A percentile compares a stretch with the other conserved stretches of the same genome.
These are phyloP conservation scores for Spizellomyces sp. DNA, from an alignment of 192 early-diverging fungal genomes.

Conservation along the genomic window DNA sequence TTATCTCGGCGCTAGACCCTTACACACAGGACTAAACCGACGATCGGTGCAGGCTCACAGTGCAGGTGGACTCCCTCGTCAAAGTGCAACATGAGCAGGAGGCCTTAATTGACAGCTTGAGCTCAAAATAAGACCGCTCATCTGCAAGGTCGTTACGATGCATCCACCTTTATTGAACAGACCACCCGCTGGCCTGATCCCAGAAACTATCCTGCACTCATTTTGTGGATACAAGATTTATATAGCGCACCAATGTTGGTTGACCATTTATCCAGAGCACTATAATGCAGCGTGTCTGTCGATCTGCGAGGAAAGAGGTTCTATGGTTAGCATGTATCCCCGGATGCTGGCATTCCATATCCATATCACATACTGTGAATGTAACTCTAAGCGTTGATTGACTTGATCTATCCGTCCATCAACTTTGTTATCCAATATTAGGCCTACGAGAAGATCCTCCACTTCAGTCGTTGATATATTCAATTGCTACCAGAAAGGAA, in stretches of 20 bases:
- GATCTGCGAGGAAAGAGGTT: conserved; percentile 43
- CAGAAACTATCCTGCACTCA: neutral
- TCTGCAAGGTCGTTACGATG: neutral
- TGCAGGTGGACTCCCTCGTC: conserved; percentile 43
- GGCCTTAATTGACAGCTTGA: conserved; percentile 42
- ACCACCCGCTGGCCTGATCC: neutral
- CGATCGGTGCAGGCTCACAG: conserved; percentile 30
- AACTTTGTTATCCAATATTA: conserved; percentile 90
- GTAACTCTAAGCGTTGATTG: conserved; percentile 72
- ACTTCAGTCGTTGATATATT: conserved; percentile 77
- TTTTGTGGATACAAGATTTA: conserved; percentile 41
- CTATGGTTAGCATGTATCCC: neutral
- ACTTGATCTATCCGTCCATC: conserved; percentile 90
- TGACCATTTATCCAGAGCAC: conserved; percentile 74
- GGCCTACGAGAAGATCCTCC: conserved; percentile 80
- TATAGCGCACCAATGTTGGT: conserved; percentile 62
- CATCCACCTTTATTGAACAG: neutral
- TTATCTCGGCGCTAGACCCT: neutral
- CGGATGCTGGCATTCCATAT: neutral
- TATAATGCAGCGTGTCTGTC: conserved; percentile 64
- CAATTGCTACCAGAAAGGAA: conserved; percentile 58
- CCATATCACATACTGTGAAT: conserved; percentile 59
- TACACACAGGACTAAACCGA: neutral
- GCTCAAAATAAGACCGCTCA: conserved; percentile 37
- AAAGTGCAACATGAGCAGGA: conserved; percentile 45